These are phyloP conservation scores for Sphaceloma murrayae DNA, from an alignment of 2,329 filamentous ascomycete genomes.

Conservation along the genomic window DNA sequence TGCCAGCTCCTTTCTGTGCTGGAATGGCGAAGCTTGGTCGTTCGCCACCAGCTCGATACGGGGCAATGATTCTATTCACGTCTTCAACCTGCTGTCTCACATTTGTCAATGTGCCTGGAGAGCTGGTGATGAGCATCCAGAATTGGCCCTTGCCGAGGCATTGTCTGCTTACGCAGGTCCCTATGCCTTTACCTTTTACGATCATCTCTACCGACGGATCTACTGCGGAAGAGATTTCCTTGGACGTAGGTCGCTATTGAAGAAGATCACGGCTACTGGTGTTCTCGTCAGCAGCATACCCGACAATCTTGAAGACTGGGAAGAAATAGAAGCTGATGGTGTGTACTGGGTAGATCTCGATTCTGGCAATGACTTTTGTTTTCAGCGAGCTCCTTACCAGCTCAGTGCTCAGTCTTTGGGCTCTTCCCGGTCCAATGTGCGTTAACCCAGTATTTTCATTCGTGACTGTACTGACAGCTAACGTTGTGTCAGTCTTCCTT, in stretches of 20 bases:
- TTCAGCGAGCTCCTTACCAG: too few relatives aligned
- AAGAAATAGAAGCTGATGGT: slow-evolving; percentile 76
- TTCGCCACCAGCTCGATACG: slow-evolving; percentile 48
- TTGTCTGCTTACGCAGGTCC: slow-evolving; percentile 48
- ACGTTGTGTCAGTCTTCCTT: slow-evolving; percentile 13
- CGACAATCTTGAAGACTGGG: slow-evolving; percentile 50
- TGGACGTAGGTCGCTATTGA: slow-evolving; percentile 72
- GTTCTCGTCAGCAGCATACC: slow-evolving; percentile 63
- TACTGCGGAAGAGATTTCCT: slow-evolving; percentile 83
- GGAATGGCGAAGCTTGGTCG: slow-evolving; percentile 96
- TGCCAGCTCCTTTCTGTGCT: slow-evolving; percentile 63
- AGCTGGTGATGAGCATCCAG: background rate
- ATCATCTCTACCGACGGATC: slow-evolving; percentile 51
- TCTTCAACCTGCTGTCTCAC: slow-evolving; percentile 51
- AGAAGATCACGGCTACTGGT: slow-evolving; percentile 39
- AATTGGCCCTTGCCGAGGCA: slow-evolving; percentile 13
- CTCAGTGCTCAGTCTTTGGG: too few relatives aligned
- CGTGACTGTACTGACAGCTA: too few relatives aligned
- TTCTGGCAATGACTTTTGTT: background rate
- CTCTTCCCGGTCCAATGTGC: slow-evolving; percentile 1
- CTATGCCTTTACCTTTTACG: slow-evolving; percentile 80
- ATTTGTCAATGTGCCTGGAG: slow-evolving; percentile 18
- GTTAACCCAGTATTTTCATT: too few relatives aligned
- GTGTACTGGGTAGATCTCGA: slow-evolving; percentile 59
- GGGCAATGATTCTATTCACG: slow-evolving; percentile 67